phyloP scores from a whole-genome alignment of 371 early-diverging fungal genomes.

The Mortierella sp. region DNA sequence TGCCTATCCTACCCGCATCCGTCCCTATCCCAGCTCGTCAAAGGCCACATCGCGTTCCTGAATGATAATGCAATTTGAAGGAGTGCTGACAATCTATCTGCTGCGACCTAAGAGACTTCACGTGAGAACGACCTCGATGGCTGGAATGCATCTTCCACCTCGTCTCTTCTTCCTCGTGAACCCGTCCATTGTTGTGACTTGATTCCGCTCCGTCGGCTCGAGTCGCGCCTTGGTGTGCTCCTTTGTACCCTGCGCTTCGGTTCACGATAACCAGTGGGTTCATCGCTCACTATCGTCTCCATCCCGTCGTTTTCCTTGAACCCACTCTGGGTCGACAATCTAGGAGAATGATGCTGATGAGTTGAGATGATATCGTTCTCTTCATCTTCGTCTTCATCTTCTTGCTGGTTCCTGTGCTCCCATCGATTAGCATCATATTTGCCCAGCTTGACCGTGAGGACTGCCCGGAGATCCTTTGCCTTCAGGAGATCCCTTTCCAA shows the following conservation, averaged over 20 bases:
- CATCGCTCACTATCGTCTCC: neutral
- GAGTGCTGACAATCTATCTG: too few relatives aligned
- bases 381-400: conserved; percentile 1
- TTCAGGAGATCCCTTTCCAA: conserved; percentile 6
- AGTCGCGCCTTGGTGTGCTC: neutral
- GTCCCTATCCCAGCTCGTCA: too few relatives aligned
- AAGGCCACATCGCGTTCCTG: too few relatives aligned
- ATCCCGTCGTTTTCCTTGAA: neutral
- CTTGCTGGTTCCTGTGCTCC: neutral
- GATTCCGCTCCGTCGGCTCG: neutral
- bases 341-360: neutral
- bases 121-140: conserved; percentile 2
- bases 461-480: neutral
- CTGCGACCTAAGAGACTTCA: neutral
- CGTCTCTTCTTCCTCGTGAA: too few relatives aligned
- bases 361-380: neutral
- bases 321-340: neutral
- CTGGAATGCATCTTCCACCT: neutral
- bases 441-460: neutral
- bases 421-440: neutral
- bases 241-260: neutral
- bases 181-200: too few relatives aligned
- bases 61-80: too few relatives aligned
- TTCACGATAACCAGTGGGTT: too few relatives aligned
- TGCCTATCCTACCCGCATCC: too few relatives aligned